These are phyloP conservation scores for Salix viminalis DNA, from an alignment of 345 rosid genomes.

Conservation along the genomic window DNA sequence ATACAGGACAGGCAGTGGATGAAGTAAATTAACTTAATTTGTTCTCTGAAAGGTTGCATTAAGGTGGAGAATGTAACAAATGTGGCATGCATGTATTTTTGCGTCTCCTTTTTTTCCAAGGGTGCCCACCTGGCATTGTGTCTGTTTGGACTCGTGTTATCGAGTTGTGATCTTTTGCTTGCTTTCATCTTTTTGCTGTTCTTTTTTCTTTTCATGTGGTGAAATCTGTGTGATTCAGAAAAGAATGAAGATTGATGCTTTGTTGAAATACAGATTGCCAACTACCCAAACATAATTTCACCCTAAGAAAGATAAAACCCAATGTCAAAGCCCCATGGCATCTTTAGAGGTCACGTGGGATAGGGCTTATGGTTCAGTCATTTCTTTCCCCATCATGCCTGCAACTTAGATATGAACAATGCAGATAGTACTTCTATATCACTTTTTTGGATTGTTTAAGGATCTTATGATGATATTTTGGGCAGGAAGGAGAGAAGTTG, in stretches of 20 bases:
- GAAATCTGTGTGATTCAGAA: not conserved
- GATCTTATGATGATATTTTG: conserved; percentile 10
- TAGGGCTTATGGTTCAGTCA: not conserved
- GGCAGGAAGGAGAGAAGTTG: conserved; percentile 76
- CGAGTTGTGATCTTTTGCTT: not conserved
- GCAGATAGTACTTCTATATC: not conserved
- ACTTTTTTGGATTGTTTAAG: not conserved
- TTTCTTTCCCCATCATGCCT: not conserved
- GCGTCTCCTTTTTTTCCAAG: not conserved
- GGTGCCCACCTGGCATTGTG: not conserved
- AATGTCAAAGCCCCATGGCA: not conserved
- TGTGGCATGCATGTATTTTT: not conserved
- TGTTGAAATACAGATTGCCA: not conserved
- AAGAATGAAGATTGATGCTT: not conserved
- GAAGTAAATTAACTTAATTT: not conserved
- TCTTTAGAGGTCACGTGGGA: not conserved
- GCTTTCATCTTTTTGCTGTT: not conserved
- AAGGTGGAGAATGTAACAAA: not conserved
- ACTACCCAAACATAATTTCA: not conserved
- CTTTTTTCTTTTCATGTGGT: not conserved
- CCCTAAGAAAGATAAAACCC: not conserved
- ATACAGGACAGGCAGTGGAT: not conserved
- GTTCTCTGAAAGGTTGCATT: not conserved
- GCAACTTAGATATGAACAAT: too few species aligned
- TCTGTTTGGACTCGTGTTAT: not conserved